A percentile compares a stretch with the other conserved stretches of the same genome.
Evolutionary conservation across 2,329 filamentous ascomycete species (phyloP).

Genomic region (Aspergillus flavus): DNA sequence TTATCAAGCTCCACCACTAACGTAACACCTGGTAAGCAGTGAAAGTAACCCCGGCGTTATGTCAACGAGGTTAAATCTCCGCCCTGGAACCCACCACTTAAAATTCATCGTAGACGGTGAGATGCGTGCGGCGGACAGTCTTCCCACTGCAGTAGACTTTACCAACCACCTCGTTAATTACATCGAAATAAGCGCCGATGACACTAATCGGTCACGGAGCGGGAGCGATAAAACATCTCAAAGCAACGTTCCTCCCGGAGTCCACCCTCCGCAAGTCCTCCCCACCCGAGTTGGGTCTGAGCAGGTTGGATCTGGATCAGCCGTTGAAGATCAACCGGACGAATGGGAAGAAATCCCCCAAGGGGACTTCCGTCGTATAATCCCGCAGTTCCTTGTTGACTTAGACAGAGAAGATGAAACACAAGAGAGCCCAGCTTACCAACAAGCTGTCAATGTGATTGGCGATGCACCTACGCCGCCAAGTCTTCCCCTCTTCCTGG

Average conservation of each 20-base stretch:
- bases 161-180: conserved; percentile 99
- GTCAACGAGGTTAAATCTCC: conserved; percentile 77
- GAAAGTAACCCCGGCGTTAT: conserved; percentile 61
- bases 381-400: conserved; percentile 84
- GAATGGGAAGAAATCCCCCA: conserved; percentile 59
- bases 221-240: conserved; percentile 39
- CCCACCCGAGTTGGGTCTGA: conserved; percentile 38
- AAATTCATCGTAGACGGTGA: conserved; percentile 94
- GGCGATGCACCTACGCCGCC: conserved; percentile 82
- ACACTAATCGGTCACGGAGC: conserved; percentile 50
- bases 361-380: conserved; percentile 67
- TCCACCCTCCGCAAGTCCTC: conserved; percentile 49
- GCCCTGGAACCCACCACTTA: conserved; percentile 92
- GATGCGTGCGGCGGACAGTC: conserved; percentile 82
- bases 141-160: conserved; percentile 95
- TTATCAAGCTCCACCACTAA: conserved; percentile 17
- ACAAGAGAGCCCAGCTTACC: conserved; percentile 73
- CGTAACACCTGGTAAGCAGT: conserved; percentile 26
- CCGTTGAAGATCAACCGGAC: conserved; percentile 48
- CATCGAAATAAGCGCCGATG: conserved; percentile 84
- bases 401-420: conserved; percentile 81
- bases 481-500: conserved; percentile 83
- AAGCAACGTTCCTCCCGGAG: conserved; percentile 38
- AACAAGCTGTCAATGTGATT: conserved; percentile 73
- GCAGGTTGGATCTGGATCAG: conserved; percentile 36